Base-by-base conservation (phyloP, 306 rosid genomes). In the Rosa chinensis region DNA sequence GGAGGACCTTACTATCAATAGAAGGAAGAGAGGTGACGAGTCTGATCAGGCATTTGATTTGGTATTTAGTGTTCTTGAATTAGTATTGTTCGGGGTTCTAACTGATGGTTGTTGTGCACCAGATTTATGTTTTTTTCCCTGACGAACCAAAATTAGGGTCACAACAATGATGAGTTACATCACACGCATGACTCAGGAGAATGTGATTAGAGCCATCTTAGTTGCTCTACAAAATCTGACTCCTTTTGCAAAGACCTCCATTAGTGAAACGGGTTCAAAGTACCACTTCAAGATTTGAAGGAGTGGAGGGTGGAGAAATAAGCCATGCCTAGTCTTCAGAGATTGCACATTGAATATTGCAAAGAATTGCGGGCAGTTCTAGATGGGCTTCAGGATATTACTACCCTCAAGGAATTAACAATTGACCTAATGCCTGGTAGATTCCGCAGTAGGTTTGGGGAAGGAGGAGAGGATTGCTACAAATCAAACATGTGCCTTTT, bases 121-220 rank as follows among this genome's bases (percentile, higher is more conserved):
- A 92, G 94, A 90, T 92, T 73, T 94, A 88, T 76, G 80, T 94
- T 3, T 92, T 92, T 72, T 94, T 92, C 77, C 98, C 93, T 0
- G 97, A 87, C 0, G 93, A 88, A 23, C 74, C 21, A 10, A 92
- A 89, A 84, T 92, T 35, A 91, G 97, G 5, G 87, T 84, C 32
- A 80, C 80, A 75, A 85, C 87, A 18, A 73, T 92, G 83, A 86
- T 80, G 83, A 89, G 87, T 18, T 94, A 87, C 67, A 70, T 79
- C 5, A 84, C 83, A 4, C 97, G 97, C 52, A 91, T 91, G 97
- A 88, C 87, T 73, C 77, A 90, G 0, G 95, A 89, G 62, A 92
- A 88, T 42, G 98, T 91, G 61, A 73, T 7, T 79, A 82, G 89
- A 48, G 92, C 97, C 66, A 83, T 91, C 66, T 76, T 94, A 70